phyloP scores from a whole-genome alignment of 2,329 filamentous ascomycete species.

The Nigrograna mackinnonii region DNA sequence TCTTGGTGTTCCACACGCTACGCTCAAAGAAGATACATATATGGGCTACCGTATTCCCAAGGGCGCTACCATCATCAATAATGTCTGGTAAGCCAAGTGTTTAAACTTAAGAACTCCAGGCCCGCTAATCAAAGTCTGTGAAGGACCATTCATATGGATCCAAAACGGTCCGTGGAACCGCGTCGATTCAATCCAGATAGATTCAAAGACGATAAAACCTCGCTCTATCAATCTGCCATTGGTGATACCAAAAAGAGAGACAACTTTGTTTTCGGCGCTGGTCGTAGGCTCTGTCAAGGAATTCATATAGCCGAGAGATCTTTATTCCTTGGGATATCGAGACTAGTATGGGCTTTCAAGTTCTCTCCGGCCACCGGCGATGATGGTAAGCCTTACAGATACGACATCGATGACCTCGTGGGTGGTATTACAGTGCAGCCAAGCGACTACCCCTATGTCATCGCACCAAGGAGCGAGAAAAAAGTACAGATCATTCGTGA shows the following conservation, averaged over 20 bases:
- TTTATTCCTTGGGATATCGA: constrained; percentile 33
- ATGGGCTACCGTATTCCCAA: constrained; percentile 37
- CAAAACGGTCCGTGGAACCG: background rate
- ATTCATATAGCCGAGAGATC: constrained; percentile 40
- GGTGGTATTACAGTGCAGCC: background rate
- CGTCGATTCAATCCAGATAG: background rate
- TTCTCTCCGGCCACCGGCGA: constrained; percentile 1
- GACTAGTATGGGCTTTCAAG: constrained; percentile 39
- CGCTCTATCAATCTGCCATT: background rate
- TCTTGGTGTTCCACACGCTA: background rate
- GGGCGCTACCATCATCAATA: constrained; percentile 43
- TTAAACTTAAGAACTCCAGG: too few species aligned
- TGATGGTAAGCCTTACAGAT: background rate
- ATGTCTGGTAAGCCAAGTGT: too few species aligned
- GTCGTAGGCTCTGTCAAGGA: constrained; percentile 41
- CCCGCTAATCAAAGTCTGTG: too few species aligned
- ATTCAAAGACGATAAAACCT: background rate
- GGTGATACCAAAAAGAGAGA: constrained; percentile 25
- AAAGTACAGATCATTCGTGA: constrained; percentile 1
- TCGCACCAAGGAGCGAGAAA: background rate
- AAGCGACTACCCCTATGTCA: background rate
- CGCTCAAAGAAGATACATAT: background rate
- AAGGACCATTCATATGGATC: background rate
- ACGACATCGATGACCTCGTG: background rate
- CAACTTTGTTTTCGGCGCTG: constrained; percentile 43